Conservation (phyloP, 805 yeast species). For the Ogataea polymorpha region DNA sequence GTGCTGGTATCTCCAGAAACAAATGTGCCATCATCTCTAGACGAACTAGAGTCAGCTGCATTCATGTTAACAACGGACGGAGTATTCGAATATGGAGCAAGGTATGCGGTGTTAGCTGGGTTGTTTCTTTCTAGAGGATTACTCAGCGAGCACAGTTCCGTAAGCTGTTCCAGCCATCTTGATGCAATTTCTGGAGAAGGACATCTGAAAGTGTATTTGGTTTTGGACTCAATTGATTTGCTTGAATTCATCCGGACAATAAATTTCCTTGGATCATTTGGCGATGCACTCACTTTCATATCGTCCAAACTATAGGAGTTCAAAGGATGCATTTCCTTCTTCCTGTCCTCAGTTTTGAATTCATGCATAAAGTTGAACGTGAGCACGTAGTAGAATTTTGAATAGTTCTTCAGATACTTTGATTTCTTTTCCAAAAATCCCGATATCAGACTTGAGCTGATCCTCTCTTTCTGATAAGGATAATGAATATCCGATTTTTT, state of each 20-base stretch:
- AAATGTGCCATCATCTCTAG: slow-evolving; percentile 14
- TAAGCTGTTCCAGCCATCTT: slow-evolving; percentile 55
- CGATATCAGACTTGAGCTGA: slow-evolving; percentile 52
- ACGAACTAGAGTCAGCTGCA: slow-evolving; percentile 7
- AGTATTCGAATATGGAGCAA: slow-evolving; percentile 8
- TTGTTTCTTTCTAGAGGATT: slow-evolving; percentile 48
- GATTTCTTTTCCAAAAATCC: slow-evolving; percentile 61
- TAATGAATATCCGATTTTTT: slow-evolving; percentile 50
- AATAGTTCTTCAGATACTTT: slow-evolving; percentile 57
- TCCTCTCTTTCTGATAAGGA: slow-evolving; percentile 51
- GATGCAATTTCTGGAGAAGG: slow-evolving; percentile 40
- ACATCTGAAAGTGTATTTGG: slow-evolving; percentile 41
- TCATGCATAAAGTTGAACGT: slow-evolving; percentile 69
- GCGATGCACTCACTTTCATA: slow-evolving; percentile 30
- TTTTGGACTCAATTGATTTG: slow-evolving; percentile 24
- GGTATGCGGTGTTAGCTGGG: slow-evolving; percentile 33
- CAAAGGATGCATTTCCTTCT: slow-evolving; percentile 47
- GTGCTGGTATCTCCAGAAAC: slow-evolving; percentile 6
- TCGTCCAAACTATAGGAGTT: slow-evolving; percentile 40
- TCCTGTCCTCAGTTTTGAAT: slow-evolving; percentile 55
- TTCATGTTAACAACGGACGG: slow-evolving; percentile 10
- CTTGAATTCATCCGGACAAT: slow-evolving; percentile 35
- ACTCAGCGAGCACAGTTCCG: slow-evolving; percentile 47
- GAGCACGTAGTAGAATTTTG: slow-evolving; percentile 61
- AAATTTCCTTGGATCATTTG: slow-evolving; percentile 37